These are phyloP conservation scores for Quercus robur DNA, from an alignment of 306 rosid species.

Conservation along the genomic window DNA sequence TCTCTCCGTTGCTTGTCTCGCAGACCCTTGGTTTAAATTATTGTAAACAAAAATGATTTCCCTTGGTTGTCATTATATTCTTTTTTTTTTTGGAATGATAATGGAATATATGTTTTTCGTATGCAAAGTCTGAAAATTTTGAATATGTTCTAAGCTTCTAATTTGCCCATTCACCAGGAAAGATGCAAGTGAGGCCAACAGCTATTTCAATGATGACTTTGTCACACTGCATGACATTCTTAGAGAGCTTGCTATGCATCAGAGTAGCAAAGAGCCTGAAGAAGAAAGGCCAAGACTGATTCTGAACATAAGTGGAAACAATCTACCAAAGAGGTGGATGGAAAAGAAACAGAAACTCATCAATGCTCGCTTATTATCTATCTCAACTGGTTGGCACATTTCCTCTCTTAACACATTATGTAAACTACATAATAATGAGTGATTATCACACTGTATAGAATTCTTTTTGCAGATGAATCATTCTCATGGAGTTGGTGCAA, in stretches of 20 bases:
- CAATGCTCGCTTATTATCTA: constrained; percentile 23
- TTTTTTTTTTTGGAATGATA: too few relatives aligned
- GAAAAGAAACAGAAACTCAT: not conserved
- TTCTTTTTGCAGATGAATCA: constrained; percentile 26
- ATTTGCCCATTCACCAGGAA: constrained; percentile 16
- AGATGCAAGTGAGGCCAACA: constrained; percentile 10
- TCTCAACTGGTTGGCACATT: constrained; percentile 30
- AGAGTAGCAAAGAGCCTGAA: not conserved
- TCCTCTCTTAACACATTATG: not conserved
- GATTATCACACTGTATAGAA: not conserved
- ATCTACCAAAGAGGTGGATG: constrained; percentile 28
- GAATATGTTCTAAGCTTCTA: not conserved
- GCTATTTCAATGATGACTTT: constrained; percentile 25
- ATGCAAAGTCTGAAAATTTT: too few relatives aligned
- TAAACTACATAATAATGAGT: not conserved
- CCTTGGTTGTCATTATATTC: not conserved
- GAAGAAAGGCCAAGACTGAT: constrained; percentile 26
- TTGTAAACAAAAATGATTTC: not conserved
- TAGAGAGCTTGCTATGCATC: constrained; percentile 35
- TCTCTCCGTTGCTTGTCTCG: too few relatives aligned
- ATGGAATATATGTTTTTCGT: too few relatives aligned
- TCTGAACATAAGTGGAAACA: constrained; percentile 19
- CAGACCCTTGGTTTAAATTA: not conserved
- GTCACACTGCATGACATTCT: constrained; percentile 28
- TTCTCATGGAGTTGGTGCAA: constrained; percentile 19